Percentiles rank a stretch among this genome's conserved stretches.
phyloP scores from a whole-genome alignment of 1,139 yeast genomes.

The Petasospora rhodanensis region DNA sequence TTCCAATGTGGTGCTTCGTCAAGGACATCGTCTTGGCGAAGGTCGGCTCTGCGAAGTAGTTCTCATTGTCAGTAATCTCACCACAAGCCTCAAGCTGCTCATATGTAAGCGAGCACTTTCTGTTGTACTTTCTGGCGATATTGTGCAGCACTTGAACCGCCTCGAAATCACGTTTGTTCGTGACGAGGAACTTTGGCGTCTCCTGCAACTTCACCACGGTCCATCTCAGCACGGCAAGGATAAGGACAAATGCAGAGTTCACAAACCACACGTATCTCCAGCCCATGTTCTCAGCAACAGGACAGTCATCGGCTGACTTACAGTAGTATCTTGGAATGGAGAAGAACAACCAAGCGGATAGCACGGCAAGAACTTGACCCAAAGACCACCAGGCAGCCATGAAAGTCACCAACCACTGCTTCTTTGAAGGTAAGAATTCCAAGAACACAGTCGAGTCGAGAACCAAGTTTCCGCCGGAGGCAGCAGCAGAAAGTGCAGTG shows the following conservation, averaged over 20 bases:
- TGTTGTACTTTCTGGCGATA: conserved; percentile 39
- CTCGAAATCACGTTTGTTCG: conserved; percentile 43
- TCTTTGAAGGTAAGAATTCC: conserved; percentile 43
- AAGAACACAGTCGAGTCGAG: conserved; percentile 46
- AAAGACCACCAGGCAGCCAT: conserved; percentile 51
- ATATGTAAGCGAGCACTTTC: conserved; percentile 39
- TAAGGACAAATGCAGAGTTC: conserved; percentile 42
- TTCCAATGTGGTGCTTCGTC: conserved; percentile 28
- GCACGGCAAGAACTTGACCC: conserved; percentile 44
- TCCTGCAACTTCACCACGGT: conserved; percentile 40
- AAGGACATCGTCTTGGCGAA: conserved; percentile 11
- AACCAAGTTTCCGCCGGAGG: conserved; percentile 52
- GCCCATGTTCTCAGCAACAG: conserved; percentile 38
- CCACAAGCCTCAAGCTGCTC: conserved; percentile 44
- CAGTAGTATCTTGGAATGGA: conserved; percentile 13
- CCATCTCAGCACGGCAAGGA: conserved; percentile 38
- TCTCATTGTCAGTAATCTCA: conserved; percentile 24
- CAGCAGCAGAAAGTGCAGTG: conserved; percentile 35
- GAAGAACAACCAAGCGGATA: conserved; percentile 42
- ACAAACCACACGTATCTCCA: conserved; percentile 49
- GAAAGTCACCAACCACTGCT: conserved; percentile 44
- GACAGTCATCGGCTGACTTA: conserved; percentile 32
- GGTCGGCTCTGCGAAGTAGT: conserved; percentile 14
- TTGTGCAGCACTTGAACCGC: conserved; percentile 35
- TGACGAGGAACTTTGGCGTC: conserved; percentile 45